Percentiles rank a stretch among this genome's conserved stretches.
phyloP scores from a whole-genome alignment of 2,329 filamentous ascomycete species.

The Dactylonectria macrodidyma region DNA sequence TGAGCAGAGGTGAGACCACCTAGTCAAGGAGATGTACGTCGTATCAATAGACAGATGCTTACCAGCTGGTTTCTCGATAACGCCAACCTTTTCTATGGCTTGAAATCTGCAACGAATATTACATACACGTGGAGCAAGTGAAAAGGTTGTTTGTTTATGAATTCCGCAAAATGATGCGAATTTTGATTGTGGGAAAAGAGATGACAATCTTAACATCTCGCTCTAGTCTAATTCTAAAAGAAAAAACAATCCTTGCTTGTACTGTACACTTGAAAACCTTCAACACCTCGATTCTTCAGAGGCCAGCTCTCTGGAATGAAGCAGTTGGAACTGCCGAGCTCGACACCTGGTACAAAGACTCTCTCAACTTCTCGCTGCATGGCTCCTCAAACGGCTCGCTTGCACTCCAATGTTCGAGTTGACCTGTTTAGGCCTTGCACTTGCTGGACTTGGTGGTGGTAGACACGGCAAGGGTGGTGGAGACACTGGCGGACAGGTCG shows the following conservation, averaged over 20 bases:
- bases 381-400: no score
- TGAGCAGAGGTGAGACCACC: no score
- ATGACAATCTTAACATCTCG: background rate
- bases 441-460: conserved; percentile 15
- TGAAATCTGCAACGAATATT: no score
- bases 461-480: conserved; percentile 9
- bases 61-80: no score
- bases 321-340: conserved; percentile 1
- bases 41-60: no score
- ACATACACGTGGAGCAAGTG: no score
- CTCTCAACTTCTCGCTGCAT: no score
- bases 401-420: no score
- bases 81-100: no score
- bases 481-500: background rate
- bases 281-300: background rate
- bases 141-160: background rate
- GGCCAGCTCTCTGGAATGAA: background rate
- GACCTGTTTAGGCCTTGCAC: conserved; percentile 18
- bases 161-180: background rate
- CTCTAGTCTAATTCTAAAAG: conserved; percentile 2
- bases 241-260: background rate
- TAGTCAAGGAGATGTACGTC: no score
- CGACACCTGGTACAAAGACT: background rate
- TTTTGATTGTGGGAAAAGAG: background rate
- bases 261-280: background rate